Conservation (phyloP, 306 rosid genomes). For the Pyrus betulifolia region DNA sequence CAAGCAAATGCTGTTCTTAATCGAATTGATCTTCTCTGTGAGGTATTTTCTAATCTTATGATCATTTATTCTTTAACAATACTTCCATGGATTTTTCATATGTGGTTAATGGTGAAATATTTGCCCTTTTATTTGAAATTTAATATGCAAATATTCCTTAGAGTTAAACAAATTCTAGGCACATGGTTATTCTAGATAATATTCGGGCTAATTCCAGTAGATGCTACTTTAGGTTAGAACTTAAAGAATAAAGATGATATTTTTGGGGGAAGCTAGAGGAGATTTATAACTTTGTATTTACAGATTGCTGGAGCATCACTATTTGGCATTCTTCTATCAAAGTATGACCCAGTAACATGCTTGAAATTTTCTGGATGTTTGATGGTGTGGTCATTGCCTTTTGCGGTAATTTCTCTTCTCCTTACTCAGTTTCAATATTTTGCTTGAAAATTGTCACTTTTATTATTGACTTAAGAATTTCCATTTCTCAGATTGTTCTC, state of each 20-base stretch:
- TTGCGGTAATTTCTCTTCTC: slow-evolving; percentile 49
- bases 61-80: background rate
- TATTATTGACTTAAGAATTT: slow-evolving; percentile 1
- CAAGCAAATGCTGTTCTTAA: slow-evolving; percentile 84
- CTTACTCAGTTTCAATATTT: slow-evolving; percentile 18
- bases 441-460: background rate
- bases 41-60: slow-evolving; percentile 43
- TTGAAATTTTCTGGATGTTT: slow-evolving; percentile 69
- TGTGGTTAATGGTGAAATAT: slow-evolving; percentile 3
- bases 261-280: slow-evolving; percentile 2
- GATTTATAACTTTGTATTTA: slow-evolving; percentile 14
- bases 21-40: slow-evolving; percentile 90
- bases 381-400: slow-evolving; percentile 72
- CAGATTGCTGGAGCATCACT: slow-evolving; percentile 88
- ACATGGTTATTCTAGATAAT: background rate
- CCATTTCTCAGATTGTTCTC: slow-evolving; percentile 48
- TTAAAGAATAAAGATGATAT: background rate
- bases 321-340: slow-evolving; percentile 79
- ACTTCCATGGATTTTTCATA: slow-evolving; percentile 1
- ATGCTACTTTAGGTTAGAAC: background rate
- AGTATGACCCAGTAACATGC: slow-evolving; percentile 78
- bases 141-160: background rate
- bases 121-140: slow-evolving; percentile 2
- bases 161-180: background rate
- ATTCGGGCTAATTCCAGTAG: background rate